Evolutionary conservation across 306 rosid genomes (phyloP), one percentile per base, ranked within the genome.

Genomic region (Albizia julibrissin): DNA sequence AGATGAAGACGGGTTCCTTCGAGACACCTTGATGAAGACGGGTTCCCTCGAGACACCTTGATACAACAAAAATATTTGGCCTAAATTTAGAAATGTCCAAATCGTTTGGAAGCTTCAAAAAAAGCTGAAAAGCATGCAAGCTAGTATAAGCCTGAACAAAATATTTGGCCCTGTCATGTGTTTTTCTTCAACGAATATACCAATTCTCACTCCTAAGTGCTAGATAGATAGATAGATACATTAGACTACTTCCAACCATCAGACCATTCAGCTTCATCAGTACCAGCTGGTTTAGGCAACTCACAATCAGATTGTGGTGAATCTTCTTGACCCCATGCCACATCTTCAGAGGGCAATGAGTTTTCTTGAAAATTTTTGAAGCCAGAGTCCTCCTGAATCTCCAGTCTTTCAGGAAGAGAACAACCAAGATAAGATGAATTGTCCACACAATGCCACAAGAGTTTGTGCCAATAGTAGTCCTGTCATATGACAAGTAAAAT

Each of bases 401-500:
- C 95, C 71, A 14, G 80, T 82, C 85, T 91, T 64, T 91, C 96
- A 9, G 99, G 99, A 59, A 87, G 93, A 33, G 85, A 15, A 72
- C 98, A 93, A 33, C 98, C 98, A 81, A 78, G 82, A 86, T 95
- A 95, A 52, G 98, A 90, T 34, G 88, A 69, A 78, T 93, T 92
- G 88, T 92, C 97, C 42, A 75, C 92, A 34, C 98, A 95, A 79
- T 83, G 78, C 98, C 98, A 93, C 80, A 95, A 78, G 82, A 95
- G 91, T 90, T 85, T 91, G 89, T 85, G 92, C 99, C 99, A 95
- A 76, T 87, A 52, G 3, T 78, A 40, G 75, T 95, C 99, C 98
- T 95, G 89, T 83, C 84, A 86, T 77, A 90, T 74, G 46, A 84
- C 79, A 59, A 43, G 52, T 6, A 68, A 47, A 68, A 77, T 73